These are phyloP conservation scores for Zygoascus biomembranicola DNA, from an alignment of 805 yeast genomes.

Conservation along the genomic window DNA sequence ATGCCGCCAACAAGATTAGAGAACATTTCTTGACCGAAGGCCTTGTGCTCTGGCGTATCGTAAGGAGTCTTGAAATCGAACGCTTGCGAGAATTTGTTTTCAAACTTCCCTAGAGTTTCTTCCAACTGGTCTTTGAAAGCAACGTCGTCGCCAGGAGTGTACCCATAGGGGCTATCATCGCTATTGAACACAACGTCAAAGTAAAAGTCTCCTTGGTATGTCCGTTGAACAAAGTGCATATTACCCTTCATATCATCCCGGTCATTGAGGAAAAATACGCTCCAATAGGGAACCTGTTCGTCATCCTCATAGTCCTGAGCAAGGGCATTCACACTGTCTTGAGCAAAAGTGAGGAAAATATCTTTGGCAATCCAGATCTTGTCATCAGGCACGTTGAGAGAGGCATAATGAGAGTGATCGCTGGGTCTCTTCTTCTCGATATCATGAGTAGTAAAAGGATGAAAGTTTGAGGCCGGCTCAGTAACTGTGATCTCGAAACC, in stretches of 20 bases:
- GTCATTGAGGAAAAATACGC: conserved; percentile 47
- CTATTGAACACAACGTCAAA: conserved; percentile 60
- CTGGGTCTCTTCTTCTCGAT: conserved; percentile 19
- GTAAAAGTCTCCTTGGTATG: conserved; percentile 65
- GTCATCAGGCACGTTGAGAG: conserved; percentile 63
- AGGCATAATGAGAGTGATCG: conserved; percentile 51
- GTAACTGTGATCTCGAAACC: conserved; percentile 52
- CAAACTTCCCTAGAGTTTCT: conserved; percentile 33
- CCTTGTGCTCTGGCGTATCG: conserved; percentile 32
- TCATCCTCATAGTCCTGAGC: conserved; percentile 26
- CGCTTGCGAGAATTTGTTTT: conserved; percentile 41
- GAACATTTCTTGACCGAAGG: conserved; percentile 68
- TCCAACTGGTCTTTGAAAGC: conserved; percentile 24
- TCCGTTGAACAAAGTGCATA: conserved; percentile 69
- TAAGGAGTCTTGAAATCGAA: conserved; percentile 53
- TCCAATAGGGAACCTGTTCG: conserved; percentile 34
- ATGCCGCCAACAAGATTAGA: conserved; percentile 87
- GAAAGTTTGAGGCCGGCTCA: conserved; percentile 38
- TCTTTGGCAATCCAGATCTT: conserved; percentile 74
- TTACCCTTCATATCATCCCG: conserved; percentile 59
- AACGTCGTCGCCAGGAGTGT: not conserved
- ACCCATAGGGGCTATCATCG: conserved; percentile 24
- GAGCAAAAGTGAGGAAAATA: conserved; percentile 57
- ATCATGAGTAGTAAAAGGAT: conserved; percentile 45
- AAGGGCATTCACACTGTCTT: conserved; percentile 54